Conservation (phyloP, 352 stramenopile genomes). For the Globisporangium echinulatum region DNA sequence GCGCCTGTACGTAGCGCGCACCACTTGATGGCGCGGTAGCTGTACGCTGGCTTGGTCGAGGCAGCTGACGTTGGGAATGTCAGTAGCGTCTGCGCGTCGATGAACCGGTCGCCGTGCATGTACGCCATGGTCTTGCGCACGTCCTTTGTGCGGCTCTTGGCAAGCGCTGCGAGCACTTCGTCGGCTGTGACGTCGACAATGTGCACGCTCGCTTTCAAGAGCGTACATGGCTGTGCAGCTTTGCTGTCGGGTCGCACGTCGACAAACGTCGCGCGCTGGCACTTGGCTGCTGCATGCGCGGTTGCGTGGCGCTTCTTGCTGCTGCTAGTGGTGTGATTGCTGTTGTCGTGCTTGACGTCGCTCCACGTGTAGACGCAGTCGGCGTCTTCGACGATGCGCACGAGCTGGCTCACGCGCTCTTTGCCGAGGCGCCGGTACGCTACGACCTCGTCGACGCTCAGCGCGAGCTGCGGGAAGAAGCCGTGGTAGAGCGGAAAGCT, state of each 20-base stretch:
- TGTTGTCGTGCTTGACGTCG: constrained; percentile 17
- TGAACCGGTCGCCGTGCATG: constrained; percentile 41
- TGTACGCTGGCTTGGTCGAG: constrained; percentile 33
- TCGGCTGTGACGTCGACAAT: constrained; percentile 52
- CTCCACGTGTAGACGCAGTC: constrained; percentile 71
- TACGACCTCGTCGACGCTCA: constrained; percentile 59
- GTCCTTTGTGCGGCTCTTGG: constrained; percentile 47
- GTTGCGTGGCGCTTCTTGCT: background rate
- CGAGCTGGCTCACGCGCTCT: constrained; percentile 62
- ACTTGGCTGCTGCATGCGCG: constrained; percentile 13
- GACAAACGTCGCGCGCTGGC: constrained; percentile 53
- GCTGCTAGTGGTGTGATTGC: background rate
- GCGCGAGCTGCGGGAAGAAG: constrained; percentile 78
- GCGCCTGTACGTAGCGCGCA: constrained; percentile 19
- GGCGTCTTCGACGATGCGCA: constrained; percentile 74
- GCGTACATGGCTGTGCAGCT: constrained; percentile 28
- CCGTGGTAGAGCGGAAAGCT: constrained; percentile 70
- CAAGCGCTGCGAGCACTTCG: constrained; percentile 55
- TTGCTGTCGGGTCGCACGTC: constrained; percentile 45
- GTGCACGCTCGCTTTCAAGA: constrained; percentile 61
- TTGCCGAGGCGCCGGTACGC: constrained; percentile 76
- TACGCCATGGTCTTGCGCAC: constrained; percentile 43
- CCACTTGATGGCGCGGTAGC: constrained; percentile 67
- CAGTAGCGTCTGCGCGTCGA: constrained; percentile 64
- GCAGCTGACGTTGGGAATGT: constrained; percentile 52